Percentiles rank a stretch among this genome's conserved stretches.
phyloP scores from a whole-genome alignment of 1,139 yeast genomes.

The Pichia sp. region DNA sequence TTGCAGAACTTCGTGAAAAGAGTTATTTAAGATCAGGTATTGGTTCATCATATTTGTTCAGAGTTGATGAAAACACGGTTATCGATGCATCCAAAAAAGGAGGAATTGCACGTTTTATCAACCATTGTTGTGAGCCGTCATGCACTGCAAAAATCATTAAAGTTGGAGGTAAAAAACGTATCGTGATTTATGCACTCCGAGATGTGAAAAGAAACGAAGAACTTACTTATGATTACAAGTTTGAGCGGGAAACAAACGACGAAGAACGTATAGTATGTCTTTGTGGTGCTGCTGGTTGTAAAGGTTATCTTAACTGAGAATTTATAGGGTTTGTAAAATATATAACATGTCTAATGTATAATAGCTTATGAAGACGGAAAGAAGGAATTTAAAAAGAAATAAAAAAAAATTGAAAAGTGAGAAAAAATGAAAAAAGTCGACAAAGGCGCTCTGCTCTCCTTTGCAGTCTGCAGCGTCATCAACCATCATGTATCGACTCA shows the following conservation, averaged over 20 bases:
- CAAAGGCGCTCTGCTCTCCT: no score
- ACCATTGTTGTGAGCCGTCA: slow-evolving; percentile 96
- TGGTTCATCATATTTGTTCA: slow-evolving; percentile 87
- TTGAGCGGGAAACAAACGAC: slow-evolving; percentile 86
- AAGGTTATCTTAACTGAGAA: slow-evolving; percentile 73
- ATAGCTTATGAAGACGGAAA: no score
- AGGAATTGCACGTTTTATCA: slow-evolving; percentile 92
- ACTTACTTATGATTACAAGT: slow-evolving; percentile 90
- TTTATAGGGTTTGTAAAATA: background rate
- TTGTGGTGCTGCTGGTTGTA: slow-evolving; percentile 93
- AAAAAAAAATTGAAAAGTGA: no score
- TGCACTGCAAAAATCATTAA: slow-evolving; percentile 96
- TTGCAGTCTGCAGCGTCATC: no score
- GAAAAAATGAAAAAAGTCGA: no score
- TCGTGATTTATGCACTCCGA: slow-evolving; percentile 87
- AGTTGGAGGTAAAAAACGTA: slow-evolving; percentile 89
- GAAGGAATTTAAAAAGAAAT: no score
- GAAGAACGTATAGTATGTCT: slow-evolving; percentile 86
- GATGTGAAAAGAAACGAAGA: slow-evolving; percentile 90
- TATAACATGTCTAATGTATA: background rate
- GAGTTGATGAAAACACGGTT: slow-evolving; percentile 91
- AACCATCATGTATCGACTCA: no score
- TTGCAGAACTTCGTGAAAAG: slow-evolving; percentile 88
- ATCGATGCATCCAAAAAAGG: slow-evolving; percentile 98
- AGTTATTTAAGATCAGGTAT: slow-evolving; percentile 85